These are phyloP conservation scores for Neoboletus magnificus DNA, from an alignment of 768 basidiomycete species.

Conservation along the genomic window DNA sequence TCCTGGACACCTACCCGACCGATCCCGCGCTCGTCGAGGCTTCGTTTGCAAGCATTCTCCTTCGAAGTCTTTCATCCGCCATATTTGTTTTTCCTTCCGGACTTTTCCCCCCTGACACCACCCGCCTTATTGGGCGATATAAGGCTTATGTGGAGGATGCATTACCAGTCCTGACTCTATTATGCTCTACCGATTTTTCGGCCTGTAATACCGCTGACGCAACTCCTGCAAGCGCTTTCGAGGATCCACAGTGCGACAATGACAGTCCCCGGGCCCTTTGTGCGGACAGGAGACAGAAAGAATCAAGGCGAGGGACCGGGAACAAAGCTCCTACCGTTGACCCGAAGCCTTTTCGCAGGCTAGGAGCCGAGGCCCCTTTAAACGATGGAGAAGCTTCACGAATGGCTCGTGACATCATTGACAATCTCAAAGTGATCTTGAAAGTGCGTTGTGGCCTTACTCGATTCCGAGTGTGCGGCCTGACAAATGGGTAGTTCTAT, in stretches of 20 bases:
- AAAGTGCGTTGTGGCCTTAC: slow-evolving; percentile 18
- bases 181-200: slow-evolving; percentile 17
- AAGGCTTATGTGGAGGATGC: slow-evolving; percentile 25
- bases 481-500: slow-evolving; percentile 23
- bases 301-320: slow-evolving; percentile 17
- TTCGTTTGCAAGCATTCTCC: slow-evolving; percentile 22
- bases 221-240: background rate
- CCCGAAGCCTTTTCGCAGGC: slow-evolving; percentile 26
- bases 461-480: background rate
- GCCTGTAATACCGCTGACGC: background rate
- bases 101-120: slow-evolving; percentile 9
- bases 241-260: slow-evolving; percentile 1
- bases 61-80: slow-evolving; percentile 26
- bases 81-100: slow-evolving; percentile 24
- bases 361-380: slow-evolving; percentile 29
- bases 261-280: background rate
- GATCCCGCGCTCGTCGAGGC: slow-evolving; percentile 17
- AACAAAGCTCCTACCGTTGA: slow-evolving; percentile 21
- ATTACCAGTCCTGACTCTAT: slow-evolving; percentile 14
- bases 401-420: slow-evolving; percentile 16
- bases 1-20: slow-evolving; percentile 35
- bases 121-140: slow-evolving; percentile 14
- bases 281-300: slow-evolving; percentile 28
- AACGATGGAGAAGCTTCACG: slow-evolving; percentile 16
- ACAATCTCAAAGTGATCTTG: slow-evolving; percentile 26